phyloP scores from a whole-genome alignment of 2,329 filamentous ascomycete species.

The Purpureocillium takamizusanense region DNA sequence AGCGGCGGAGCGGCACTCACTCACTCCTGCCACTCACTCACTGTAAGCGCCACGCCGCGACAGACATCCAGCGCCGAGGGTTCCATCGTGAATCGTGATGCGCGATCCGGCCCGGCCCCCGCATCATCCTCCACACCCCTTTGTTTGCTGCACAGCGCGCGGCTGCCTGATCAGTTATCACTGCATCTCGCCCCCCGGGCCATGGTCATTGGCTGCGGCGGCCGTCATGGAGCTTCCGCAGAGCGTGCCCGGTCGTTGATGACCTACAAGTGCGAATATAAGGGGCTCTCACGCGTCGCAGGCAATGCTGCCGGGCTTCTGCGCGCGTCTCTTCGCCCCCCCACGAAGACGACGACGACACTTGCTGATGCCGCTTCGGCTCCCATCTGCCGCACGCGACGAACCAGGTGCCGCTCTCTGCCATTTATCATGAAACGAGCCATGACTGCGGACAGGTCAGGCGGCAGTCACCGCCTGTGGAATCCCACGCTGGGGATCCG shows the following conservation, averaged over 20 bases:
- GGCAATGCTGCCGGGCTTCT: slow-evolving; percentile 21
- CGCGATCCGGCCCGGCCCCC: neutral
- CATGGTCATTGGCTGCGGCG: slow-evolving; percentile 11
- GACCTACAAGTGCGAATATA: slow-evolving; percentile 9
- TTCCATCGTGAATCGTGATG: no score
- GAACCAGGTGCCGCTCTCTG: no score
- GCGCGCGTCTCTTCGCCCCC: no score
- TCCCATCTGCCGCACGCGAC: no score
- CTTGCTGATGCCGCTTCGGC: no score
- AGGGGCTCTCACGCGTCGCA: slow-evolving; percentile 10
- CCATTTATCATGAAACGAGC: slow-evolving; percentile 3
- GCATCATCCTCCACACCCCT: neutral
- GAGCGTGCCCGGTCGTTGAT: slow-evolving; percentile 8
- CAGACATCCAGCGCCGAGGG: neutral
- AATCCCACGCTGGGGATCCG: slow-evolving; percentile 18
- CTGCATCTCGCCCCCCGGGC: slow-evolving; percentile 1
- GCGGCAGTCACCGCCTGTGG: slow-evolving; percentile 21
- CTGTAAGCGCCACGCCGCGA: neutral
- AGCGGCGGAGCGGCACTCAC: no score
- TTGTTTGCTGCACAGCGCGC: neutral
- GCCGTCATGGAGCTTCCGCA: slow-evolving; percentile 6
- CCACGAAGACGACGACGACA: no score
- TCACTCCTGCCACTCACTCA: neutral
- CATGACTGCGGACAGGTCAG: slow-evolving; percentile 6
- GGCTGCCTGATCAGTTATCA: slow-evolving; percentile 4